Percentiles rank a stretch among this genome's conserved stretches.
These are phyloP conservation scores for Pythium periplocum DNA, from an alignment of 352 stramenopile genomes.

Conservation along the genomic window DNA sequence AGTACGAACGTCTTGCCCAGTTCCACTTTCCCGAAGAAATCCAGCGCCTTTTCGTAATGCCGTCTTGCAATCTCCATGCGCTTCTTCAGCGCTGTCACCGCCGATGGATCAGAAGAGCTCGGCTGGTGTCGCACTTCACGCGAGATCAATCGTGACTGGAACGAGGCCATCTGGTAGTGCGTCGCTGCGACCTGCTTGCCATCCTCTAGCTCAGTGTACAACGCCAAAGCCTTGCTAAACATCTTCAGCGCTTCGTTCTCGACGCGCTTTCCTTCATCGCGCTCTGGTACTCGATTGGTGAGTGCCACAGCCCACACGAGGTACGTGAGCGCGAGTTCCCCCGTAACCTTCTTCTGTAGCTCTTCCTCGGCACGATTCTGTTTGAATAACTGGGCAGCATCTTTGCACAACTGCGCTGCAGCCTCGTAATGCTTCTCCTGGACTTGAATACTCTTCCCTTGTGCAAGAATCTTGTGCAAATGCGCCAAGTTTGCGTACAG, in stretches of 20 bases:
- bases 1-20: conserved; percentile 75
- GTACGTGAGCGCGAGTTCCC: conserved; percentile 78
- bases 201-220: conserved; percentile 72
- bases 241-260: conserved; percentile 49
- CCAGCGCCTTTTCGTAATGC: conserved; percentile 78
- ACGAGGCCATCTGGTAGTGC: conserved; percentile 85
- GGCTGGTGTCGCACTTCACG: conserved; percentile 21
- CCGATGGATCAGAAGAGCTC: conserved; percentile 1
- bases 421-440: conserved; percentile 50
- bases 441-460: conserved; percentile 27
- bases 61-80: conserved; percentile 79
- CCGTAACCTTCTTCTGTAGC: conserved; percentile 65
- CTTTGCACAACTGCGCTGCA: conserved; percentile 58
- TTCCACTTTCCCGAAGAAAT: conserved; percentile 69
- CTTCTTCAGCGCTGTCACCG: conserved; percentile 28
- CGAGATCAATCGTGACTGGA: conserved; percentile 59
- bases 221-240: conserved; percentile 67
- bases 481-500: conserved; percentile 77
- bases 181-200: conserved; percentile 69
- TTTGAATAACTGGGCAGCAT: conserved; percentile 60
- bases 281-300: conserved; percentile 17
- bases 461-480: conserved; percentile 81
- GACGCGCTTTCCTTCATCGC: conserved; percentile 17
- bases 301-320: conserved; percentile 75
- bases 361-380: conserved; percentile 59